Evolutionary conservation across 2,329 filamentous ascomycete species (phyloP).

Genomic region (Epichloe gansuensis): DNA sequence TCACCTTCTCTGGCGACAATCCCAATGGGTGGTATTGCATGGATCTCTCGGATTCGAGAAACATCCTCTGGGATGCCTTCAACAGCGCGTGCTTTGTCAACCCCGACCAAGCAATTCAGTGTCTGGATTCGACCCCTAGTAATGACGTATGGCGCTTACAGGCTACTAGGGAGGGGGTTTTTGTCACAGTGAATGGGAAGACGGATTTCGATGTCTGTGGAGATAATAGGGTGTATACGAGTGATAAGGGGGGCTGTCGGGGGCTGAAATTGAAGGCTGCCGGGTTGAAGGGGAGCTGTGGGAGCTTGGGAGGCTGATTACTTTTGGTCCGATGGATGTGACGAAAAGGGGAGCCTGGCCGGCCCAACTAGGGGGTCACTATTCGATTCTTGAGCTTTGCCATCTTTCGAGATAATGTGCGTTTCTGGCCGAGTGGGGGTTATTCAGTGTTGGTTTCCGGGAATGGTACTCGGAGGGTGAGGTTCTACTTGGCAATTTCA

Average conservation of each 20-base stretch:
- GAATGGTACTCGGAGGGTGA: too few species aligned
- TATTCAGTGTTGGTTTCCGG: too few species aligned
- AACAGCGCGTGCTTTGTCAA: constrained; percentile 22
- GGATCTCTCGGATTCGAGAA: constrained; percentile 12
- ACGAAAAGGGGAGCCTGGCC: too few species aligned
- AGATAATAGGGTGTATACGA: constrained; percentile 14
- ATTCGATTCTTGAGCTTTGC: too few species aligned
- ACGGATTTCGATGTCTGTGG: constrained; percentile 17
- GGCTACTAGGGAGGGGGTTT: constrained; percentile 8
- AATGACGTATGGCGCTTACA: constrained; percentile 16
- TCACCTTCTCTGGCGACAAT: constrained; percentile 15
- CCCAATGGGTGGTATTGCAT: constrained; percentile 20
- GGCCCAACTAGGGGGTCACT: too few species aligned
- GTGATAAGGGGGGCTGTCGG: constrained; percentile 12
- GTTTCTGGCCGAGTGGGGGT: too few species aligned
- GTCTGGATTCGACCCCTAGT: constrained; percentile 20
- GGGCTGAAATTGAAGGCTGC: constrained; percentile 13
- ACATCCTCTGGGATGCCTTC: constrained; percentile 15
- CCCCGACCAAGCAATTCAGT: constrained; percentile 15
- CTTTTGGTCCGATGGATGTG: too few species aligned
- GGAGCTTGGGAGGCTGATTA: background rate
- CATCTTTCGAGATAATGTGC: too few species aligned
- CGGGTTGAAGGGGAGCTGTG: constrained; percentile 17
- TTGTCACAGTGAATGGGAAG: constrained; percentile 15
- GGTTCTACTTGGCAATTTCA: too few species aligned